Percentiles rank a stretch among this genome's conserved stretches.
These are phyloP conservation scores for Curvularia hawaiiensis DNA, from an alignment of 2,329 filamentous ascomycete genomes.

Conservation along the genomic window DNA sequence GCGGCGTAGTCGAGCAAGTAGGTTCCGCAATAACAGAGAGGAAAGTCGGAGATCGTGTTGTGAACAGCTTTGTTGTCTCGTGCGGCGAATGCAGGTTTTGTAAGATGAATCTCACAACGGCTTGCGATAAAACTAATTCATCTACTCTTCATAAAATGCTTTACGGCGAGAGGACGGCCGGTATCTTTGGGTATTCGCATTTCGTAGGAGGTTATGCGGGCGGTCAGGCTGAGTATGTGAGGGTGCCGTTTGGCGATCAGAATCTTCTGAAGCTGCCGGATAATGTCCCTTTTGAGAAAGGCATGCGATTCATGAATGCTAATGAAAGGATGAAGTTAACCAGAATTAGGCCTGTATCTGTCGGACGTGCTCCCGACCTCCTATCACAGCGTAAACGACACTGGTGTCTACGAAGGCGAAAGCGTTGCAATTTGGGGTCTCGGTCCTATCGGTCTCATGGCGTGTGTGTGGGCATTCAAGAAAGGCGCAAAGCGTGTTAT, in stretches of 20 bases:
- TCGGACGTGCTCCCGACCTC: slow-evolving; percentile 80
- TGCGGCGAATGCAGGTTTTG: slow-evolving; percentile 74
- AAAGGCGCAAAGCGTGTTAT: slow-evolving; percentile 78
- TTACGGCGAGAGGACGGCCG: slow-evolving; percentile 78
- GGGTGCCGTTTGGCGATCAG: slow-evolving; percentile 79
- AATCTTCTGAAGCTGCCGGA: slow-evolving; percentile 81
- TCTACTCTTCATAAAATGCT: slow-evolving; percentile 73
- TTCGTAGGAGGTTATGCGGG: slow-evolving; percentile 87
- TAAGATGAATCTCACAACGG: slow-evolving; percentile 74
- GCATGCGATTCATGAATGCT: neutral
- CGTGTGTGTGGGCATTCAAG: slow-evolving; percentile 66
- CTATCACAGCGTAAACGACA: slow-evolving; percentile 83
- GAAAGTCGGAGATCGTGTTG: slow-evolving; percentile 63
- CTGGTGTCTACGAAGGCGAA: slow-evolving; percentile 74
- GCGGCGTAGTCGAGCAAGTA: slow-evolving; percentile 55
- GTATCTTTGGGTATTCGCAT: slow-evolving; percentile 63
- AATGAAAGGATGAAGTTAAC: neutral
- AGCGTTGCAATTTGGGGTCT: slow-evolving; percentile 83
- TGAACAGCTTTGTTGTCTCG: slow-evolving; percentile 85
- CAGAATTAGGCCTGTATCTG: slow-evolving; percentile 64
- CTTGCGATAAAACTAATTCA: slow-evolving; percentile 79
- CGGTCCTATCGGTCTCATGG: slow-evolving; percentile 83
- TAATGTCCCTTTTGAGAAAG: slow-evolving; percentile 80
- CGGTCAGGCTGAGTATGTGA: slow-evolving; percentile 83
- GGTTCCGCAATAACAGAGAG: slow-evolving; percentile 50